These are phyloP conservation scores for Leishmania guyanensis DNA, from an alignment of 208 protist species.

Conservation along the genomic window DNA sequence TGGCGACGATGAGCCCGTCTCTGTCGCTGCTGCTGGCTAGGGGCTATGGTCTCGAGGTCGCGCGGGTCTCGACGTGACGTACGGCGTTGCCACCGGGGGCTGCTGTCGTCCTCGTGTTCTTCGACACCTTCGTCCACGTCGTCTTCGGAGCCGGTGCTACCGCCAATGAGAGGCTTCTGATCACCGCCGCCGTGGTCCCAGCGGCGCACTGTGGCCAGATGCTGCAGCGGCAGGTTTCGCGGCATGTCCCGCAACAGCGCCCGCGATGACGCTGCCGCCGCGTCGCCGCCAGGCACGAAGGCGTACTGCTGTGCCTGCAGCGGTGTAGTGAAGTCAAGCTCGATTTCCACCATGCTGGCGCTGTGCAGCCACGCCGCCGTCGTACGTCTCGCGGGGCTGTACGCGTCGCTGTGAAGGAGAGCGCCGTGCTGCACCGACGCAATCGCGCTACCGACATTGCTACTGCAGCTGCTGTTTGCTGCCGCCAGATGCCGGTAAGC, in stretches of 20 bases:
- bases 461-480: background rate
- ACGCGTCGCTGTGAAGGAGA: background rate
- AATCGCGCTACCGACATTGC: background rate
- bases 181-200: constrained; percentile 16
- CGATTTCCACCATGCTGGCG: constrained; percentile 34
- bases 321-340: constrained; percentile 19
- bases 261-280: constrained; percentile 1
- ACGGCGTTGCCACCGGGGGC: background rate
- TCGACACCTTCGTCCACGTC: background rate
- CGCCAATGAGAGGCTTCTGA: background rate
- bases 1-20: background rate
- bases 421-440: background rate
- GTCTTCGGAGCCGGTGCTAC: background rate
- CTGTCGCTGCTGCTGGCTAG: constrained; percentile 19
- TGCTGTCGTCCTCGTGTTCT: background rate
- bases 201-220: constrained; percentile 24
- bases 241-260: constrained; percentile 50
- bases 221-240: constrained; percentile 43
- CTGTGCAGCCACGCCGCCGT: background rate
- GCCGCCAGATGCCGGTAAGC: constrained; percentile 20
- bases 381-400: background rate
- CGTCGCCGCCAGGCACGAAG: constrained; percentile 19
- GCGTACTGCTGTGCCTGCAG: constrained; percentile 29
- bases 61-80: background rate
- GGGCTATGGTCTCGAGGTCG: constrained; percentile 14